Percentiles rank a stretch among this genome's conserved stretches.
Evolutionary conservation across 352 stramenopile genomes (phyloP).

Genomic region (Globisporangium uncinulatum): DNA sequence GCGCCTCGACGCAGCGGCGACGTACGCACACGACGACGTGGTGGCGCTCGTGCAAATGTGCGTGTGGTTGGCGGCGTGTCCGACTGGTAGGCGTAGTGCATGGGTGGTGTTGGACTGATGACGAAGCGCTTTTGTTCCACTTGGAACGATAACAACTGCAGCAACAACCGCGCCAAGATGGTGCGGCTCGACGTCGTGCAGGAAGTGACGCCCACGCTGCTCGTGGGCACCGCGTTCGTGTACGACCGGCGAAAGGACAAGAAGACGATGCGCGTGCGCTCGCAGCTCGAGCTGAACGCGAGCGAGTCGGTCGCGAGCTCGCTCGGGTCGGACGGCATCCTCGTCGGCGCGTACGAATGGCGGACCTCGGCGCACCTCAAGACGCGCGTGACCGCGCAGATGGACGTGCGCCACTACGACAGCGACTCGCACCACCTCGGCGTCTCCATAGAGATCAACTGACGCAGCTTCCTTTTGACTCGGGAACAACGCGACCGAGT

Average conservation of each 20-base stretch:
- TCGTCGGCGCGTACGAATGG: slow-evolving; percentile 76
- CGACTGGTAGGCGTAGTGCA: background rate
- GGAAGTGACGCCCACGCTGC: slow-evolving; percentile 39
- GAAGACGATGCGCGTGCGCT: slow-evolving; percentile 49
- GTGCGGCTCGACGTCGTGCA: slow-evolving; percentile 62
- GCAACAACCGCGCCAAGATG: slow-evolving; percentile 60
- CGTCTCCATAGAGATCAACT: slow-evolving; percentile 81
- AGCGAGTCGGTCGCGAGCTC: slow-evolving; percentile 50
- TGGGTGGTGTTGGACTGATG: background rate
- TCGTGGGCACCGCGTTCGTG: slow-evolving; percentile 57
- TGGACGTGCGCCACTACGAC: slow-evolving; percentile 80
- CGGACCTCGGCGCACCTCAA: slow-evolving; percentile 66
- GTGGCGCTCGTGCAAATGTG: slow-evolving; percentile 70
- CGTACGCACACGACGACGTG: slow-evolving; percentile 60
- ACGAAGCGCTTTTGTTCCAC: background rate
- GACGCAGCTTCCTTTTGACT: slow-evolving; percentile 1
- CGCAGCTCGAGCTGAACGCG: slow-evolving; percentile 42
- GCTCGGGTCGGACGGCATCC: slow-evolving; percentile 66
- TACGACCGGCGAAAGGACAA: slow-evolving; percentile 70
- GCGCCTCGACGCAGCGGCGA: slow-evolving; percentile 50
- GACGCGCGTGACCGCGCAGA: slow-evolving; percentile 68
- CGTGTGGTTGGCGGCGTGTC: slow-evolving; percentile 12
- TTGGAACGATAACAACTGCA: slow-evolving; percentile 7
- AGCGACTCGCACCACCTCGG: slow-evolving; percentile 80
- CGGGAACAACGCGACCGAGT: background rate